Conservation (phyloP, 306 rosid species). For the Cucumis melo region DNA sequence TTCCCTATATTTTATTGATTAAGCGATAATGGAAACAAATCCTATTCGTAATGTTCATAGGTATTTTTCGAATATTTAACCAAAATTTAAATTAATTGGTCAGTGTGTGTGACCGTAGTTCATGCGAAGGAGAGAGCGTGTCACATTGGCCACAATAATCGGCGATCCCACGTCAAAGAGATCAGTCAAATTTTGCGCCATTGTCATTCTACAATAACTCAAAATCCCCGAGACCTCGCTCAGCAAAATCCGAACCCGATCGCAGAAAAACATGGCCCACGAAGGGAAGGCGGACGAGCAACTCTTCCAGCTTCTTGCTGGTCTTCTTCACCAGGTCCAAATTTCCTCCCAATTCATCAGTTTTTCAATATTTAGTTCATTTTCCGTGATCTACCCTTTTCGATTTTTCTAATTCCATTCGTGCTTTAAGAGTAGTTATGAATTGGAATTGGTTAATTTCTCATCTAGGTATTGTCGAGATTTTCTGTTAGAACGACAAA, state of each 20-base stretch:
- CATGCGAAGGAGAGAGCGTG: background rate
- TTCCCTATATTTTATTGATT: no score
- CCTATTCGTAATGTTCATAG: no score
- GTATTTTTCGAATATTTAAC: background rate
- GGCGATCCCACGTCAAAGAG: background rate
- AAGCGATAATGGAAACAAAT: no score
- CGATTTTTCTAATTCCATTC: background rate
- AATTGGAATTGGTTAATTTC: background rate
- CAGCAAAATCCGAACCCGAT: background rate
- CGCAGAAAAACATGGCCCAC: slow-evolving; percentile 33
- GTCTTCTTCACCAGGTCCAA: slow-evolving; percentile 61
- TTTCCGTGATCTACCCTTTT: background rate
- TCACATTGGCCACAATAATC: background rate
- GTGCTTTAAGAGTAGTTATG: background rate
- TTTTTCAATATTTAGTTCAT: background rate
- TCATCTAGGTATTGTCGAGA: background rate
- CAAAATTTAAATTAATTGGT: background rate
- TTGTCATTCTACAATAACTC: background rate
- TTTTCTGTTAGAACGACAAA: background rate
- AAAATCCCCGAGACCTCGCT: background rate
- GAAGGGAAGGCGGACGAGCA: slow-evolving; percentile 51
- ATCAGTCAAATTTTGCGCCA: background rate
- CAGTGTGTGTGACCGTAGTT: background rate
- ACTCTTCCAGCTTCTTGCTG: slow-evolving; percentile 68
- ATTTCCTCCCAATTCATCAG: background rate